Evolutionary conservation across 225 moss, liverwort and hornwort genomes (phyloP).

Genomic region (Bryoerythrophyllum caledonicum): DNA sequence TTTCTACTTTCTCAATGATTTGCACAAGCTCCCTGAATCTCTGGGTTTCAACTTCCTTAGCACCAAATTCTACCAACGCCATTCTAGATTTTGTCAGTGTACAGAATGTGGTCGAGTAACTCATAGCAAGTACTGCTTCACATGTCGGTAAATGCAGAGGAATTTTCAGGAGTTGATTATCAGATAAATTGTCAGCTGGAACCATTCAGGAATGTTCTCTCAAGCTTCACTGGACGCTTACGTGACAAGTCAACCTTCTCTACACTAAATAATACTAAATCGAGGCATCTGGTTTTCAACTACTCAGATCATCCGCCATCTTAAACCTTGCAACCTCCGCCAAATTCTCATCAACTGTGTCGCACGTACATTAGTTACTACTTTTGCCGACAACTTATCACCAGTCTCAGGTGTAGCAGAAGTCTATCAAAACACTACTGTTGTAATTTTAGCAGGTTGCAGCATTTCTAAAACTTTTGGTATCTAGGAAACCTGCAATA

Average conservation of each 20-base stretch:
- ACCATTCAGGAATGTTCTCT: background rate
- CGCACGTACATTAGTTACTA: too few species aligned
- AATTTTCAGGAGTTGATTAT: background rate
- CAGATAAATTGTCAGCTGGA: background rate
- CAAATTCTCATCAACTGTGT: background rate
- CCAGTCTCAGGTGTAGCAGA: too few species aligned
- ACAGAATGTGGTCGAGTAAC: background rate
- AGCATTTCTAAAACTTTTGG: too few species aligned
- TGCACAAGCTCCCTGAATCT: background rate
- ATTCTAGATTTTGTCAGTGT: background rate
- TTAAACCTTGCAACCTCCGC: background rate
- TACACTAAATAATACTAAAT: background rate
- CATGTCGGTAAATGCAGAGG: background rate
- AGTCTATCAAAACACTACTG: too few species aligned
- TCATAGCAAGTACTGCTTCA: too few species aligned
- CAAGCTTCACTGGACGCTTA: background rate
- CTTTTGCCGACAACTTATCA: conserved; percentile 13
- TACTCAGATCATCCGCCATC: background rate
- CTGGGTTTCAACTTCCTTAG: background rate
- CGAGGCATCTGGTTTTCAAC: background rate
- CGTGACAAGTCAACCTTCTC: background rate
- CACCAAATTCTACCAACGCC: background rate
- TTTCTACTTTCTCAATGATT: background rate
- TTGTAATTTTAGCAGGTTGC: too few species aligned
- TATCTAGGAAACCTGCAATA: too few species aligned